A percentile compares a stretch with the other conserved stretches of the same genome.
Conservation (phyloP, 1,284 basidiomycete species). For the Ceratobasidium sp. region DNA sequence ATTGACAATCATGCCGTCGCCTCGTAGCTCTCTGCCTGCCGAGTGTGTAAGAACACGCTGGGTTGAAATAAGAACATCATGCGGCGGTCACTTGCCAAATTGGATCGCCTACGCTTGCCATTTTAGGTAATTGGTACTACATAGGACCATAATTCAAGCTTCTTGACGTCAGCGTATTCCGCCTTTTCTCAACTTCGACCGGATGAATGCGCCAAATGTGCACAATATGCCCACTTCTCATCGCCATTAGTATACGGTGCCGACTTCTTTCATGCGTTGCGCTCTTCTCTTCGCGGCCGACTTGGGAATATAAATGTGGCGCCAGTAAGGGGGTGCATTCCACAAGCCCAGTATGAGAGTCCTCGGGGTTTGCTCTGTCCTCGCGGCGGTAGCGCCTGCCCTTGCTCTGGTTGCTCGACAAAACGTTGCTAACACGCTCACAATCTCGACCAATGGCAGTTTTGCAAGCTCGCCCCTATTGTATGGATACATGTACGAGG, state of each 20-base stretch:
- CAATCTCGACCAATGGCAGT: slow-evolving; percentile 33
- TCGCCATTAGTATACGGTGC: slow-evolving; percentile 21
- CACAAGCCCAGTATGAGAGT: neutral
- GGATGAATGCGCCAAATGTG: slow-evolving; percentile 35
- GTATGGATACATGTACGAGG: slow-evolving; percentile 35
- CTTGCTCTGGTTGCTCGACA: slow-evolving; percentile 6
- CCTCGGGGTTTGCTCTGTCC: neutral
- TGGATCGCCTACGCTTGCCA: neutral
- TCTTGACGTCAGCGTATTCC: slow-evolving; percentile 8
- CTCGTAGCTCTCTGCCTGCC: too few relatives aligned
- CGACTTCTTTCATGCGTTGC: neutral
- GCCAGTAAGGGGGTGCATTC: neutral
- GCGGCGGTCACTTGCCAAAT: neutral
- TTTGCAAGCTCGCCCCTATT: slow-evolving; percentile 26
- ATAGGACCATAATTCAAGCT: neutral
- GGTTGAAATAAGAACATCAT: neutral
- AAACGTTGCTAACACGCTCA: slow-evolving; percentile 31
- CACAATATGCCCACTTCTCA: slow-evolving; percentile 21
- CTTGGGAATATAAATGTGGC: neutral
- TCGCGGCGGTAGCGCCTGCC: neutral
- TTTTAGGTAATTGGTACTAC: neutral
- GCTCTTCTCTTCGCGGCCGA: neutral
- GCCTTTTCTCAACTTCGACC: slow-evolving; percentile 22
- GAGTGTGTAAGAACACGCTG: too few relatives aligned
- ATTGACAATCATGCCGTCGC: too few relatives aligned